Evolutionary conservation across 345 rosid species (phyloP).

Genomic region (Euphorbia pulcherrima): DNA sequence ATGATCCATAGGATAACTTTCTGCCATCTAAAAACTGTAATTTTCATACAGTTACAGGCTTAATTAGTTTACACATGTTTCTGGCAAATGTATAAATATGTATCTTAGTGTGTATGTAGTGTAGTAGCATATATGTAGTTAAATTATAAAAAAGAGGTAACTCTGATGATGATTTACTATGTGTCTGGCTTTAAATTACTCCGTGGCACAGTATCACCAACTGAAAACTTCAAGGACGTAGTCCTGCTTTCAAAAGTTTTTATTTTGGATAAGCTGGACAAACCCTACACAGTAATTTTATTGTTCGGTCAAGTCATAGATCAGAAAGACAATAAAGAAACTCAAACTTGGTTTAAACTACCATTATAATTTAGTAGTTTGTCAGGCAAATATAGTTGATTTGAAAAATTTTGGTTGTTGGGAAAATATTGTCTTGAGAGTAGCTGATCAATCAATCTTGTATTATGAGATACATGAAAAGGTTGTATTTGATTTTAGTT

Average conservation of each 20-base stretch:
- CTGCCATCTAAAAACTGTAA: neutral
- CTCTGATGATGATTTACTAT: neutral
- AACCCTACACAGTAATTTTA: no score
- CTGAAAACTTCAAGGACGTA: neutral
- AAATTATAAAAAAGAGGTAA: no score
- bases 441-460: neutral
- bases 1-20: neutral
- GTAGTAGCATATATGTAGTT: neutral
- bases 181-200: neutral
- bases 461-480: neutral
- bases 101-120: neutral
- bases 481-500: neutral
- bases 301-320: no score
- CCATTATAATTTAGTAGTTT: neutral
- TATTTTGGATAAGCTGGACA: neutral
- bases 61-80: neutral
- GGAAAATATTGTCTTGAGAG: neutral
- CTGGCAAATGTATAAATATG: neutral
- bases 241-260: neutral
- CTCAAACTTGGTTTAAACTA: neutral
- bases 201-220: neutral
- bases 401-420: neutral
- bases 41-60: neutral
- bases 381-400: neutral
- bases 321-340: neutral